Evolutionary conservation across 169 alveolate species (phyloP).

Genomic region (Plasmodium billcollinsi): DNA sequence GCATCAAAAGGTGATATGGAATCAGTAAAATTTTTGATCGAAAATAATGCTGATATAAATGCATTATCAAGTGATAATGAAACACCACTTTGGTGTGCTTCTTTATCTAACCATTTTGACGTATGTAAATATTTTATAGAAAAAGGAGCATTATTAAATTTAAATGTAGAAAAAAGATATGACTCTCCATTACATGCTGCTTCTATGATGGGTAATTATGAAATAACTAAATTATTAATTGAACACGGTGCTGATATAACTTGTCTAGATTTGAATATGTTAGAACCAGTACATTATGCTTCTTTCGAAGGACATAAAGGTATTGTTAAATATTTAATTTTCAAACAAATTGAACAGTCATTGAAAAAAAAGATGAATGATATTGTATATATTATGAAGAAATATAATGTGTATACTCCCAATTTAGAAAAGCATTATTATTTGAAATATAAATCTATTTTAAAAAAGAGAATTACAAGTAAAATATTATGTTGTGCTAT

Average conservation of each 20-base stretch:
- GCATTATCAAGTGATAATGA: slow-evolving; percentile 63
- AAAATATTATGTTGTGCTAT: slow-evolving; percentile 62
- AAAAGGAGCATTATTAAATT: slow-evolving; percentile 35
- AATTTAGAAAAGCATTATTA: slow-evolving; percentile 29
- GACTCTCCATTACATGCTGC: slow-evolving; percentile 86
- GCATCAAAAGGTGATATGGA: slow-evolving; percentile 71
- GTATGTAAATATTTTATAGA: slow-evolving; percentile 35
- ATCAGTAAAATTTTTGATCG: slow-evolving; percentile 40
- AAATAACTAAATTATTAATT: slow-evolving; percentile 75
- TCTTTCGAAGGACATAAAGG: slow-evolving; percentile 77
- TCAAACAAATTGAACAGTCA: slow-evolving; percentile 42
- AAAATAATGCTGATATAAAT: slow-evolving; percentile 51
- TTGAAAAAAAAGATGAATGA: slow-evolving; percentile 30
- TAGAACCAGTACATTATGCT: slow-evolving; percentile 68
- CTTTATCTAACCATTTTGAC: slow-evolving; percentile 48
- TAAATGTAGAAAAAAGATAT: slow-evolving; percentile 8
- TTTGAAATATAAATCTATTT: slow-evolving; percentile 42
- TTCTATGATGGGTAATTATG: slow-evolving; percentile 79
- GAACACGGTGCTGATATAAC: slow-evolving; percentile 76
- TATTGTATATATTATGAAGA: slow-evolving; percentile 22
- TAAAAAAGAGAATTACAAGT: slow-evolving; percentile 54
- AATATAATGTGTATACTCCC: slow-evolving; percentile 46
- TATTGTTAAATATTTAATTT: slow-evolving; percentile 42
- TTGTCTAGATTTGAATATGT: slow-evolving; percentile 26
- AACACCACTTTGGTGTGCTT: slow-evolving; percentile 75